Evolutionary conservation across 495 filamentous ascomycete species (phyloP), one percentile per base, ranked within the genome.

Genomic region (Penicillium chermesinum): DNA sequence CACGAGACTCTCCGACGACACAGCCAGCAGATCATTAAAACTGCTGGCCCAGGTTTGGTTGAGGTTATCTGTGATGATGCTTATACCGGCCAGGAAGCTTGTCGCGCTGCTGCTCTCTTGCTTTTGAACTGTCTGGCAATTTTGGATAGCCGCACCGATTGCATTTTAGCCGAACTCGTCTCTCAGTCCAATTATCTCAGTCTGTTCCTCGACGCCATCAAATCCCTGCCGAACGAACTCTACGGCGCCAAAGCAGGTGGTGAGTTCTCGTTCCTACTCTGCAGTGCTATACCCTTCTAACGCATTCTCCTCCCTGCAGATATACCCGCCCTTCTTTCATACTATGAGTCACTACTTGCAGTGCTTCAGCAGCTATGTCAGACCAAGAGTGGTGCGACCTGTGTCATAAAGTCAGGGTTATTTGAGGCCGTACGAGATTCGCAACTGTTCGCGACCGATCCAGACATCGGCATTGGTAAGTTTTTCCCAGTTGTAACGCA

Each of bases 11-110:
- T 74, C 5, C 73, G 75, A 37, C 73, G 77, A 38, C 84, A 88
- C 52, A 86, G 79, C 34, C 80, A 85, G 44, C 85, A 83, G 49
- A 82, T 85, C 2, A 78, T 97, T 55, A 89, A 86, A 53, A 66
- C 79, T 14, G 78, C 85, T 27, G 90, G 93, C 43, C 84, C 88
- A 50, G 77, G 82, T 45, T 72, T 95, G 7, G 76, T 97, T 40
- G 88, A 93, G 58, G 81, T 87, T 12, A 76, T 95, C 48, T 96
- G 89, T 61, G 91, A 97, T 63, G 93, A 99, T 73, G 93, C 89
- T 43, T 89, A 90, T 63, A 82, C 82, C 49, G 89, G 89, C 14
- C 85, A 91, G 61, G 80, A 85, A 16, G 76, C 75, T 17, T 93
- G 88, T 59, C 84, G 91, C 46, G 83, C 91, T 13, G 82, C 91